Base-by-base conservation (phyloP, 2,329 filamentous ascomycete species). In the Clarireedia homoeocarpa region DNA sequence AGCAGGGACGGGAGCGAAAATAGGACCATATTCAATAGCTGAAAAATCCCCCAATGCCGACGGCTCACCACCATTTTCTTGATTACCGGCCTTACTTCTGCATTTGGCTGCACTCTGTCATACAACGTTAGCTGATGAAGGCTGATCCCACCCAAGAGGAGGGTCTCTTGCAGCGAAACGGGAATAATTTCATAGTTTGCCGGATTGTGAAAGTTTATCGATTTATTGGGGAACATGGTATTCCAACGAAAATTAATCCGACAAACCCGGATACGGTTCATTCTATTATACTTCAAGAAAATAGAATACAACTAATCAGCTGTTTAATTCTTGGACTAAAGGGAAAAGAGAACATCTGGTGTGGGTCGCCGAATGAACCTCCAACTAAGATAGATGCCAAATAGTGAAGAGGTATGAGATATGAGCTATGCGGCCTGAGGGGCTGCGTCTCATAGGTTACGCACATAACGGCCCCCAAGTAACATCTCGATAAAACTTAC, bases 191-290 rank as follows among this genome's bases (percentile, higher is more conserved):
- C 51, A 26, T 36, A 34, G 15, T 14, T 12, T 34, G 30, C 26
- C 30, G 20, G 10, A 39, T 36, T 20, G 17, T n/a, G 39, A 20
- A 42, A n/a, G 39, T n/a, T n/a, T 17, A 42, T 42, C 15, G 39
- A 42, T 42, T 42, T 42, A 42, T 42, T 42, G 39, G n/a, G 17
- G 30, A 34, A 34, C 30, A 12, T 34, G 30, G 10, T 12, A 34
- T 34, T 34, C 30, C 44, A 36, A 42, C 52, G 52, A 46, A 50
- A 55, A 55, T 55, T 44, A 55, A 44, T 17, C 46, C 52, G 52
- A 55, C 26, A 42, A 23, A 50, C 26, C 52, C 52, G 52, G 34
- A 42, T 30, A 14, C 39, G 30, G 5, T 9, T 24, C 24, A 54
- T 42, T 48, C 14, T 17, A 7, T 46, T 7, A 23, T 34, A 34